A percentile compares a stretch with the other conserved stretches of the same genome.
Conservation (phyloP, 2,329 filamentous ascomycete genomes). For the Trichoderma atrobrunneum region DNA sequence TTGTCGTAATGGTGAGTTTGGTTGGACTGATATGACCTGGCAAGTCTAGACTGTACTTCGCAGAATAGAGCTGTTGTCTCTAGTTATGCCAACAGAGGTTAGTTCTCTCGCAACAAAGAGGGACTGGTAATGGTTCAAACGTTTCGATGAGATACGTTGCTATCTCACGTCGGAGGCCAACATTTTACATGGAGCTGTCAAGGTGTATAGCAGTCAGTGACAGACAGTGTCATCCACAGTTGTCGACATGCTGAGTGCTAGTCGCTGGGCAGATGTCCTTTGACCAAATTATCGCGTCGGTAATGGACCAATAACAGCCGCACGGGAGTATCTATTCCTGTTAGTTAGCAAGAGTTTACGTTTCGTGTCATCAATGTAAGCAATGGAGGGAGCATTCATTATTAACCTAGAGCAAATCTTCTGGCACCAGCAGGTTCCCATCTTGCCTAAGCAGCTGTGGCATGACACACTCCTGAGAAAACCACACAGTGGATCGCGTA, state of each 20-base stretch:
- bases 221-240: background rate
- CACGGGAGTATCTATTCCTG: background rate
- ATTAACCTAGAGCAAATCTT: background rate
- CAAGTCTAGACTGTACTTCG: background rate
- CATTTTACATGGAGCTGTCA: background rate
- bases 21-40: background rate
- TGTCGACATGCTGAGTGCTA: background rate
- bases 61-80: background rate
- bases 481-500: background rate
- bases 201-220: background rate
- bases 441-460: background rate
- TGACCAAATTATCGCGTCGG: background rate
- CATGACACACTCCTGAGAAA: background rate
- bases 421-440: background rate
- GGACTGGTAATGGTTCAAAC: background rate
- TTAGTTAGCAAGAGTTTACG: background rate
- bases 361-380: background rate
- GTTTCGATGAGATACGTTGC: background rate
- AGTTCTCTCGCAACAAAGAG: background rate
- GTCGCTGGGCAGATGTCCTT: background rate
- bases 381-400: background rate
- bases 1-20: background rate
- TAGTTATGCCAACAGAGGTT: background rate
- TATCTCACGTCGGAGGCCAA: background rate
- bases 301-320: background rate